Base-by-base conservation (phyloP, 2,329 filamentous ascomycete species). In the Pyrenophora graminea region DNA sequence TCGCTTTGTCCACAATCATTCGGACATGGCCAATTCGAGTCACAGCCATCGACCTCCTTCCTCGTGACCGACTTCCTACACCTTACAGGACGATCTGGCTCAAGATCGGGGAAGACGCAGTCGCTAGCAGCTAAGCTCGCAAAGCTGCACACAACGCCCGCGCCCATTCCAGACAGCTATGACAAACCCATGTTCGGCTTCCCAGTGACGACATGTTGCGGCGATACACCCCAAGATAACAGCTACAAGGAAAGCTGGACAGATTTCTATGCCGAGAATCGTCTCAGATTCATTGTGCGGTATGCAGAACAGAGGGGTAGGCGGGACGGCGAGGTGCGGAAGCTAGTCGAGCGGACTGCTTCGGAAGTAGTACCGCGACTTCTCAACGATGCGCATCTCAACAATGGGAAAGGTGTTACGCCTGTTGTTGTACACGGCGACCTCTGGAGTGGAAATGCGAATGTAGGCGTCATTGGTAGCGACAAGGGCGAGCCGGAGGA, bases 391-490 rank as follows among this genome's bases (percentile, higher is more conserved):
- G 79, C 76, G 0, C 84, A 86, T 66, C 72, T 95, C 9, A 84
- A 82, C 34, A 77, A 76, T 53, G 80, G 82, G 3, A 76, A 83
- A 40, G 82, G 80, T 0, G 80, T 94, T 21, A 77, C 71, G n/a
- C 91, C 92, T 0, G 91, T 94, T 0, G 82, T 96, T 5, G 79
- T 96, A 0, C 93, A 97, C 67, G 93, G 93, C 1, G 92, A 97
- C 75, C 73, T 97, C n/a, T 97, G 93, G 93, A 89, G 85, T 58
- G 93, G 93, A 0, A 97, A 97, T 71, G 85, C 88, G 42, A 84
- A 85, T 9, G 73, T 77, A 3, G 91, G 88, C 0, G 78, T 77
- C 36, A 86, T 96, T 36, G 69, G 69, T 4, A 53, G 32, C 45
- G 74, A 76, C 0, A 74, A 74, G 33, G 79, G 80, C 0, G 89